Evolutionary conservation across 768 basidiomycete genomes (phyloP).

Genomic region (Jaapia argillacea): DNA sequence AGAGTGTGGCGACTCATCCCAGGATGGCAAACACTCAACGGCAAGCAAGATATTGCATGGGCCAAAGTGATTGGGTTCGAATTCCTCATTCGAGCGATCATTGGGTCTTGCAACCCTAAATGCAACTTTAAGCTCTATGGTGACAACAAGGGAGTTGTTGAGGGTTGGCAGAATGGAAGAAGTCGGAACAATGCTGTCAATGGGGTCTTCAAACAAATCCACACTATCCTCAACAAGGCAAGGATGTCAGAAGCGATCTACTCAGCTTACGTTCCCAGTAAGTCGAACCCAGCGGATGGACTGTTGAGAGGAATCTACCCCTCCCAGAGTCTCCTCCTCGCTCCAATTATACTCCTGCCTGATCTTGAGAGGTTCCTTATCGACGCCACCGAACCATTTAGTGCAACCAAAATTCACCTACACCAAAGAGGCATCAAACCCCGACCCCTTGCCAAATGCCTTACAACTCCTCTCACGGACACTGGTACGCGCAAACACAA

Average conservation of each 20-base stretch:
- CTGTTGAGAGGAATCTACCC: slow-evolving; percentile 26
- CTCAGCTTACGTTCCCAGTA: slow-evolving; percentile 24
- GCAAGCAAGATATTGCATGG: slow-evolving; percentile 12
- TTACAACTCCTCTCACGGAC: background rate
- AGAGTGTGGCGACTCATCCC: slow-evolving; percentile 12
- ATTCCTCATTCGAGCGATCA: background rate
- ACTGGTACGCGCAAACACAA: background rate
- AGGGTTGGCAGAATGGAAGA: slow-evolving; percentile 22
- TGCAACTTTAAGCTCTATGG: slow-evolving; percentile 1
- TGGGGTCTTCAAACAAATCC: background rate
- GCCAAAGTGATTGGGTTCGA: slow-evolving; percentile 11
- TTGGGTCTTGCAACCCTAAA: background rate
- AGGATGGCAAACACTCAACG: slow-evolving; percentile 5
- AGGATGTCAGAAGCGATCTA: slow-evolving; percentile 7
- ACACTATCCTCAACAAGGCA: too few species aligned
- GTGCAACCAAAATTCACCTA: background rate
- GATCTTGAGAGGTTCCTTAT: slow-evolving; percentile 7
- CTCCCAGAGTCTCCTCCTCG: slow-evolving; percentile 15
- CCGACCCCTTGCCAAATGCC: background rate
- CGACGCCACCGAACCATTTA: slow-evolving; percentile 3
- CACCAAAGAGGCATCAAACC: background rate
- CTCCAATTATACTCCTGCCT: slow-evolving; percentile 18
- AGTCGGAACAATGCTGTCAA: slow-evolving; percentile 11
- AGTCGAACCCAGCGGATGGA: slow-evolving; percentile 25
- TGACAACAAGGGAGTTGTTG: slow-evolving; percentile 24